Evolutionary conservation across 108 stramenopile species (phyloP).

Genomic region (Nannochloropsis gaditana): DNA sequence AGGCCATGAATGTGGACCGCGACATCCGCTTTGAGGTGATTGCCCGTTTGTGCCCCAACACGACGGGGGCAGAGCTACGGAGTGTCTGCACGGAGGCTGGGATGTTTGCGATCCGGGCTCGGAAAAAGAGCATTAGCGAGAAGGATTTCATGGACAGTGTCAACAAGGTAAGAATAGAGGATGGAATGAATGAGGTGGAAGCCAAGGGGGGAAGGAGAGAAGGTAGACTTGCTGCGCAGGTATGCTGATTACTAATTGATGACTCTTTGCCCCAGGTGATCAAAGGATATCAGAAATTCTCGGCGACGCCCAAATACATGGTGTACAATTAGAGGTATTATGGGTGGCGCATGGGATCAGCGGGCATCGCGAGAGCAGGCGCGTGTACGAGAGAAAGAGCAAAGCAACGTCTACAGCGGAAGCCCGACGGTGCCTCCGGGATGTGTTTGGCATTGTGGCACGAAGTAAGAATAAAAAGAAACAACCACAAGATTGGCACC

Average conservation of each 20-base stretch:
- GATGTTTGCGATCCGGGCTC: conserved; percentile 97
- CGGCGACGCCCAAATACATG: conserved; percentile 87
- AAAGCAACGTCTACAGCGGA: too few species aligned
- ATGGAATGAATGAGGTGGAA: neutral
- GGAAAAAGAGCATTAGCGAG: conserved; percentile 90
- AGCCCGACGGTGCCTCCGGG: too few species aligned
- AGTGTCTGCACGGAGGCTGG: conserved; percentile 97
- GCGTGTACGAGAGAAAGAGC: neutral
- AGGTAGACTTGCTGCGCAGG: neutral
- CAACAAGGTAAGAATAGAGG: conserved; percentile 97
- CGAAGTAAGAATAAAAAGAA: neutral
- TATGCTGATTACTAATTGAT: neutral
- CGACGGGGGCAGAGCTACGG: conserved; percentile 94
- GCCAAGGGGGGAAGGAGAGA: too few species aligned
- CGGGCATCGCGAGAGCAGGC: neutral
- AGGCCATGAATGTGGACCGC: conserved; percentile 92
- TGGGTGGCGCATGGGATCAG: neutral
- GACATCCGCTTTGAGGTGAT: conserved; percentile 97
- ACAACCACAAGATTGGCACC: neutral
- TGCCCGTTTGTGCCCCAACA: conserved; percentile 93
- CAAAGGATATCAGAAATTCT: conserved; percentile 99
- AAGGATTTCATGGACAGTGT: conserved; percentile 95
- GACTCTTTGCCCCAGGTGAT: conserved; percentile 77
- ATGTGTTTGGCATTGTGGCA: too few species aligned
- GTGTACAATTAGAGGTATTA: conserved; percentile 57